phyloP scores from a whole-genome alignment of 139 green algal genomes.

The Chlorella vulgaris region DNA sequence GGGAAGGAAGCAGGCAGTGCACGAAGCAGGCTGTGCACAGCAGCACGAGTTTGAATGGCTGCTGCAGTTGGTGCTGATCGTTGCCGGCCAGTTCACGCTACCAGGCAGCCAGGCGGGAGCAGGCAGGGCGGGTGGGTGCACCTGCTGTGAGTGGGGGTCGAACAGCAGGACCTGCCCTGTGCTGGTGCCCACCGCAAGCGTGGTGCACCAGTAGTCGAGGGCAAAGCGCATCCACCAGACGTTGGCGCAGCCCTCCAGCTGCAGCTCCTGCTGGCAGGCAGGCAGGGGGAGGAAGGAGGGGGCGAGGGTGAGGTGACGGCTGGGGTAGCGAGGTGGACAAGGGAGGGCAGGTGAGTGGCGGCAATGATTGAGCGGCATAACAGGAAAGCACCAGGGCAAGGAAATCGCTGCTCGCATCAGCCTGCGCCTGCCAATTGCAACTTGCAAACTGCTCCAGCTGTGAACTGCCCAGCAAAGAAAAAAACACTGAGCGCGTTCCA shows the following conservation, averaged over 20 bases:
- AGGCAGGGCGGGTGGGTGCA: neutral
- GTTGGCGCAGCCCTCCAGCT: slow-evolving; percentile 43
- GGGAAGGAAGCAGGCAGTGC: too few relatives aligned
- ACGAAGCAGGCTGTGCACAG: too few relatives aligned
- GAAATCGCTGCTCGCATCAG: too few relatives aligned
- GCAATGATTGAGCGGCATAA: too few relatives aligned
- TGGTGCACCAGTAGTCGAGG: slow-evolving; percentile 40
- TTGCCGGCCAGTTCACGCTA: neutral
- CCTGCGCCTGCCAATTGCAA: too few relatives aligned
- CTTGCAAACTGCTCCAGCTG: too few relatives aligned
- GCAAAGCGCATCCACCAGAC: slow-evolving; percentile 83
- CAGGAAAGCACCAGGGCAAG: too few relatives aligned
- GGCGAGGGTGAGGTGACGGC: neutral
- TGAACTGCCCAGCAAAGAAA: too few relatives aligned
- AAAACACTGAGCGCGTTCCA: too few relatives aligned
- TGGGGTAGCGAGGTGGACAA: neutral
- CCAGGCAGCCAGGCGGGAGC: too few relatives aligned
- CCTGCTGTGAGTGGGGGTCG: slow-evolving; percentile 35
- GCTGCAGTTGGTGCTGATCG: too few relatives aligned
- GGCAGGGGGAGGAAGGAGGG: neutral
- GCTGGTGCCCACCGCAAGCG: slow-evolving; percentile 68
- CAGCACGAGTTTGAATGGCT: too few relatives aligned
- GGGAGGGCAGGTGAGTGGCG: neutral
- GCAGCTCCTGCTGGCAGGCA: slow-evolving; percentile 53
- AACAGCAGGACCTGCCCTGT: slow-evolving; percentile 56